Base-by-base conservation (phyloP, 169 alveolate genomes). In the Amoebophrya sp. region DNA sequence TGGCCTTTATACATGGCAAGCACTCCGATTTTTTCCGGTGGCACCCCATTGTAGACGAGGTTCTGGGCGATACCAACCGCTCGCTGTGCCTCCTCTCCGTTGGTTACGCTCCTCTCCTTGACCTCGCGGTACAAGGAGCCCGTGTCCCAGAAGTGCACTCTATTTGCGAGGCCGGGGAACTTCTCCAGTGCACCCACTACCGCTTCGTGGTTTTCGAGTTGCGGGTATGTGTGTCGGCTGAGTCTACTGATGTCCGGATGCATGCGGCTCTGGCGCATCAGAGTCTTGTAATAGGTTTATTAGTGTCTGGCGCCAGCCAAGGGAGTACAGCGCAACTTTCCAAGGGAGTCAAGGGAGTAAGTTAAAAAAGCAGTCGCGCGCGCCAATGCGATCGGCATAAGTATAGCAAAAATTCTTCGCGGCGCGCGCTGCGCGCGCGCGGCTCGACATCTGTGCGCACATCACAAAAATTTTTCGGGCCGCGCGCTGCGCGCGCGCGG, bases 201-300 rank as follows among this genome's bases (percentile, higher is more conserved):
- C 83, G 83, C 83, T 0, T n/a, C 83, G 83, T 66, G 83, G 83
- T 66, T 66, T 25, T 66, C 83, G 83, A 66, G 83, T 25, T 25
- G 83, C 83, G 83, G 83, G 18, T 66, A 66, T 25, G 18, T 25
- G 83, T 66, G 83, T 2, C 83, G 83, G 35, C 83, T 66, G 83
- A 66, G 83, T 1, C 83, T 2, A 25, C 83, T 66, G 83, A 66
- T 66, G 32, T 66, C 83, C 83, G 83, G 83, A 25, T 66, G 83
- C 83, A 66, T 66, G 29, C 83, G 83, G 83, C 83, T 66, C 83
- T 66, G 83, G 32, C 32, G 12, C 83, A 66, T 66, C 35, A 66
- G 83, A 2, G 83, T 66, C 18, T 25, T 66, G n/a, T n/a, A n/a
- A n/a, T n/a, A n/a, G n/a, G n/a, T n/a, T n/a, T n/a, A n/a, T n/a